Evolutionary conservation across 371 early-diverging fungal genomes (phyloP).

Genomic region (Entomophthora muscae): DNA sequence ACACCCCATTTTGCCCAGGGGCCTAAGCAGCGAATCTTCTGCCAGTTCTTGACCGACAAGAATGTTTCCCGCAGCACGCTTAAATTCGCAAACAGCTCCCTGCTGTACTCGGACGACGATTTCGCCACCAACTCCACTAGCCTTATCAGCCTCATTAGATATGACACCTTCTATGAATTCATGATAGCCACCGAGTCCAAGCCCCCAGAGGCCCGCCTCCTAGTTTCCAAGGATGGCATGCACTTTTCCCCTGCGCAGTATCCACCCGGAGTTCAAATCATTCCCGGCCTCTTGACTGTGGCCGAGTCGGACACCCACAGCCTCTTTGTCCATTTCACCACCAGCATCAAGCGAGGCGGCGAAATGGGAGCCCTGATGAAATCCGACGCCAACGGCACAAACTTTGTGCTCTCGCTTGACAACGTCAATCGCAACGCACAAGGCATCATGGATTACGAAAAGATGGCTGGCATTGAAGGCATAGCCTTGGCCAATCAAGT

Average conservation of each 20-base stretch:
- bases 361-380: slow-evolving; percentile 72
- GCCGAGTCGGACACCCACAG: slow-evolving; percentile 53
- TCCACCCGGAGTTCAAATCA: slow-evolving; percentile 21
- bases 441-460: slow-evolving; percentile 88
- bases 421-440: slow-evolving; percentile 58
- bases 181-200: slow-evolving; percentile 50
- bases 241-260: slow-evolving; percentile 53
- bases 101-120: slow-evolving; percentile 32
- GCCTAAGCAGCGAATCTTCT: slow-evolving; percentile 36
- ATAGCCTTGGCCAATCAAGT: slow-evolving; percentile 75
- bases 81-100: slow-evolving; percentile 17
- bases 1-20: slow-evolving; percentile 31
- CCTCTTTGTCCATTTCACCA: slow-evolving; percentile 54
- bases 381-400: slow-evolving; percentile 74
- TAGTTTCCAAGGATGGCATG: slow-evolving; percentile 52
- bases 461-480: slow-evolving; percentile 79
- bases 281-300: slow-evolving; percentile 49
- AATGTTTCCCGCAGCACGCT: slow-evolving; percentile 33
- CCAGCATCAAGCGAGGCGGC: slow-evolving; percentile 28
- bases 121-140: slow-evolving; percentile 29
- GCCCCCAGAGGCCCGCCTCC: slow-evolving; percentile 23
- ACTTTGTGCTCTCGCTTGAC: slow-evolving; percentile 43
- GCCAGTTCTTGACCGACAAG: slow-evolving; percentile 39
- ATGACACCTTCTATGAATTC: slow-evolving; percentile 58
- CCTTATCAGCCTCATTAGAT: slow-evolving; percentile 47